phyloP scores from a whole-genome alignment of 2,329 filamentous ascomycete species.

The Paecilomyces sp. region DNA sequence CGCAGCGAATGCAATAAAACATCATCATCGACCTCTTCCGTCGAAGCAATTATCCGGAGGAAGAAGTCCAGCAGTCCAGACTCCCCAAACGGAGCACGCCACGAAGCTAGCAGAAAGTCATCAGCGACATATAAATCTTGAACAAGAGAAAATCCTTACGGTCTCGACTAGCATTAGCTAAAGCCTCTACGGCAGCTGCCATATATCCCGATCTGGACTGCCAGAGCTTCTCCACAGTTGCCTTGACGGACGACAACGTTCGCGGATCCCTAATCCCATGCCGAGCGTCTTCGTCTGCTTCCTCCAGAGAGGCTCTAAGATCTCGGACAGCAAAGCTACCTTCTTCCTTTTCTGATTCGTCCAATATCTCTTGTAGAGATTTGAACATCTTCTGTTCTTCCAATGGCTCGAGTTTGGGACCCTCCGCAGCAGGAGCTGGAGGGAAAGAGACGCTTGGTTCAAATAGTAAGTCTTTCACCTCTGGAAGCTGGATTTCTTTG shows the following conservation, averaged over 20 bases:
- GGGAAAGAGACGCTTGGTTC: constrained; percentile 13
- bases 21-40: constrained; percentile 17
- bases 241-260: constrained; percentile 18
- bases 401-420: constrained; percentile 12
- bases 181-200: constrained; percentile 26
- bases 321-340: constrained; percentile 18
- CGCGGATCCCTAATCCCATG: constrained; percentile 12
- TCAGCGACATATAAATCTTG: constrained; percentile 1
- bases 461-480: constrained; percentile 18
- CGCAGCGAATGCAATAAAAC: constrained; percentile 35
- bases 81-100: constrained; percentile 32
- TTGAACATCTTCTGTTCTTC: constrained; percentile 28
- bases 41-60: constrained; percentile 29
- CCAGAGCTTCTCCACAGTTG: constrained; percentile 30
- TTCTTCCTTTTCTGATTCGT: constrained; percentile 15
- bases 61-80: constrained; percentile 36
- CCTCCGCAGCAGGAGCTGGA: constrained; percentile 11
- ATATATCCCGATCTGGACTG: constrained; percentile 26
- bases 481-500: constrained; percentile 14
- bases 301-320: constrained; percentile 22
- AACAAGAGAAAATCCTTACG: constrained; percentile 20
- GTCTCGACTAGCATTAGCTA: constrained; percentile 37
- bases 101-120: constrained; percentile 24
- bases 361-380: constrained; percentile 24
- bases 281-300: constrained; percentile 17